These are phyloP conservation scores for Aphanomyces astaci DNA, from an alignment of 352 stramenopile species.

Conservation along the genomic window DNA sequence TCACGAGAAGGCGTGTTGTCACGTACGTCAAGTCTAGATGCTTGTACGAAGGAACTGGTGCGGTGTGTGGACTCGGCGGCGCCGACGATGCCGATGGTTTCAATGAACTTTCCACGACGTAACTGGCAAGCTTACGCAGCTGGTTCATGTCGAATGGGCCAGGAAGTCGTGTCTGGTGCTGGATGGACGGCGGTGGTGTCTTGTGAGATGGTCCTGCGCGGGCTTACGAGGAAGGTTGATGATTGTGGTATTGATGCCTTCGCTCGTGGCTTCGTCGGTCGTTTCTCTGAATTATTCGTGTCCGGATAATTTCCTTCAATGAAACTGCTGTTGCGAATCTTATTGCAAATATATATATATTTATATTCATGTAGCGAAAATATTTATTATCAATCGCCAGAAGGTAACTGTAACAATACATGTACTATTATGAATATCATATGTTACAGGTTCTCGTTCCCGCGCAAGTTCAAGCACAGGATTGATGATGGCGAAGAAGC, in stretches of 20 bases:
- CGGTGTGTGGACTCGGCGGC: background rate
- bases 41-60: background rate
- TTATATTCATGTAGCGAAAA: background rate
- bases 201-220: background rate
- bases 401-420: too few relatives aligned
- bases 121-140: slow-evolving; percentile 9
- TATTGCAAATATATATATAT: background rate
- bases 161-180: too few relatives aligned
- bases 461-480: too few relatives aligned
- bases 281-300: background rate
- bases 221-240: background rate
- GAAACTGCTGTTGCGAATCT: background rate
- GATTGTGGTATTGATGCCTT: background rate
- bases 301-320: background rate
- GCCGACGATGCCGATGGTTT: background rate
- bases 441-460: too few relatives aligned
- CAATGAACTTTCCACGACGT: slow-evolving; percentile 8
- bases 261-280: background rate
- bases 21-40: slow-evolving; percentile 67
- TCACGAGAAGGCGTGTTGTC: slow-evolving; percentile 52
- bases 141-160: slow-evolving; percentile 2
- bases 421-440: too few relatives aligned
- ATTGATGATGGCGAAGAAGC: background rate
- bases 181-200: too few relatives aligned
- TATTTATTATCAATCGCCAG: background rate